These are phyloP conservation scores for Manihot esculenta DNA, from an alignment of 441 rosid species.

Conservation along the genomic window DNA sequence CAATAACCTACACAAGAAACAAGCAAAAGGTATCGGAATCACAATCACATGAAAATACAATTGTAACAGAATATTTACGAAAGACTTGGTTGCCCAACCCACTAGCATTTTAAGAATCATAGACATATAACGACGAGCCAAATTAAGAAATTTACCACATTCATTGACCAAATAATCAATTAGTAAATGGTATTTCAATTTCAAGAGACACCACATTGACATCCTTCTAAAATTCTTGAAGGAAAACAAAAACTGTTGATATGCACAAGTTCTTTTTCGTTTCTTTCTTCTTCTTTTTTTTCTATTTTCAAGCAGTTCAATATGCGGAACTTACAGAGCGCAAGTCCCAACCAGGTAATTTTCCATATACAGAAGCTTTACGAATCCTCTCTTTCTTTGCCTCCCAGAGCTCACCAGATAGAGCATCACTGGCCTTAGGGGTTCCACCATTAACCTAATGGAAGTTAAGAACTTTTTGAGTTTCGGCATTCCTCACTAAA, in stretches of 20 bases:
- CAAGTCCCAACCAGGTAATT: slow-evolving; percentile 92
- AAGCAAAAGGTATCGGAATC: slow-evolving; percentile 15
- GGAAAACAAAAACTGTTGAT: not conserved
- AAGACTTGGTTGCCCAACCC: too few species aligned
- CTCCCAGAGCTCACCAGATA: slow-evolving; percentile 95
- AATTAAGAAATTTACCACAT: not conserved
- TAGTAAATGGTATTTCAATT: too few species aligned
- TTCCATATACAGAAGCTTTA: slow-evolving; percentile 77
- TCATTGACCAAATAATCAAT: slow-evolving; percentile 3
- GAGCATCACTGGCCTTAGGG: slow-evolving; percentile 85
- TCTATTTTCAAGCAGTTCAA: not conserved
- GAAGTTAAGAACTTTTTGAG: slow-evolving; percentile 16
- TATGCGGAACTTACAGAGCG: slow-evolving; percentile 77
- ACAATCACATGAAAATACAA: slow-evolving; percentile 3
- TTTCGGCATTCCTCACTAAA: slow-evolving; percentile 12
- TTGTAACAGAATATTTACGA: slow-evolving; percentile 8
- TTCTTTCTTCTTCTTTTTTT: slow-evolving; percentile 22
- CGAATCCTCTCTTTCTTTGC: slow-evolving; percentile 80
- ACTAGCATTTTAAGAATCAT: too few species aligned
- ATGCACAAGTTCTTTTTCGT: slow-evolving; percentile 24
- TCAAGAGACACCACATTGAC: not conserved
- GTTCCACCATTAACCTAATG: slow-evolving; percentile 74
- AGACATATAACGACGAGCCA: not conserved
- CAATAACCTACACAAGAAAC: slow-evolving; percentile 60
- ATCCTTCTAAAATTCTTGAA: slow-evolving; percentile 3